A percentile compares a stretch with the other conserved stretches of the same genome.
These are phyloP conservation scores for Tricholomella constricta DNA, from an alignment of 768 basidiomycete species.

Conservation along the genomic window DNA sequence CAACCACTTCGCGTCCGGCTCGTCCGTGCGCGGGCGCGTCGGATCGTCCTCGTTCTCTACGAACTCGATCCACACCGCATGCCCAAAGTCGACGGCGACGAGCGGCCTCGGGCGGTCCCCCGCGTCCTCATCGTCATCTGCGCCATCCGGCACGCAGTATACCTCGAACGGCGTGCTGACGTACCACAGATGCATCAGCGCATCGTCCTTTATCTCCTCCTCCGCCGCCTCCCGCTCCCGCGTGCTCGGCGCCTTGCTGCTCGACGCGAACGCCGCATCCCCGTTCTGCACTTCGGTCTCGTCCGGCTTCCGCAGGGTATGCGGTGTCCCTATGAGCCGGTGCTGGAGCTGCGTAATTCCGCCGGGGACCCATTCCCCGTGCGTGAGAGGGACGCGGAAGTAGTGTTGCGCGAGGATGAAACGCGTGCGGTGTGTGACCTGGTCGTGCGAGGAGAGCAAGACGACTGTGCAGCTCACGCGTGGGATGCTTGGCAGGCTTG, in stretches of 20 bases:
- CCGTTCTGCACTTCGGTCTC: neutral
- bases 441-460: conserved; percentile 63
- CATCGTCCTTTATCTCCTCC: conserved; percentile 41
- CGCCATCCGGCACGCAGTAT: conserved; percentile 59
- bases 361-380: conserved; percentile 28
- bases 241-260: conserved; percentile 8
- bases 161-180: conserved; percentile 72
- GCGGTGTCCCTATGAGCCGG: conserved; percentile 10
- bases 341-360: conserved; percentile 10
- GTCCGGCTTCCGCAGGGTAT: neutral
- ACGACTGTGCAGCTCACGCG: conserved; percentile 74
- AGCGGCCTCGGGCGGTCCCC: conserved; percentile 62
- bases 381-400: conserved; percentile 64
- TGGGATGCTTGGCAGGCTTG: conserved; percentile 61
- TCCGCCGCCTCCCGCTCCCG: conserved; percentile 17
- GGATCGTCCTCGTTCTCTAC: conserved; percentile 33
- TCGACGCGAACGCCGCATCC: neutral
- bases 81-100: conserved; percentile 86
- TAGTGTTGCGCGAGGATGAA: conserved; percentile 78
- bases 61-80: conserved; percentile 83
- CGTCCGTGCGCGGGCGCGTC: conserved; percentile 15
- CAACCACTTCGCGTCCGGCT: conserved; percentile 50
- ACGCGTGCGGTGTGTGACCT: conserved; percentile 55
- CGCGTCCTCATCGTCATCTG: conserved; percentile 34
- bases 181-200: conserved; percentile 71